Evolutionary conservation across 106 monocot genomes (phyloP), one percentile per base, ranked within the genome.

Genomic region (Acanthochlamys bracteata): DNA sequence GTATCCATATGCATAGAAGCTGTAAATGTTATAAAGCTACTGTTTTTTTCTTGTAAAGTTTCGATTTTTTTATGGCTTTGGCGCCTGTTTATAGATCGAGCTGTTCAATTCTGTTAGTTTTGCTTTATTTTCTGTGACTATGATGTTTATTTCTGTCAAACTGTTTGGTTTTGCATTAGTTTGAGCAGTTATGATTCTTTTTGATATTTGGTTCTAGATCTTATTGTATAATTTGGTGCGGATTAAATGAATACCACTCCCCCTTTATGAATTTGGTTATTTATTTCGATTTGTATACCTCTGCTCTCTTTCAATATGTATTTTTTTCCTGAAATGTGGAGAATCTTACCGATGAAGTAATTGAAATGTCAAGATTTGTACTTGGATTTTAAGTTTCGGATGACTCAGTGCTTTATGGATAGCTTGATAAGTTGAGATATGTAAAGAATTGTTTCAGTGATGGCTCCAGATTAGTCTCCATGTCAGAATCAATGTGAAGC

Each of bases 331-430:
- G 71, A 61, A 52, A 57, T 26, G 19, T 41, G 13, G 39, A 41
- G 46, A 10, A 53, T 53, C 41, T 17, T 61, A 49, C 33, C 51
- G 61, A 19, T 67, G 59, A 21, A 63, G 12, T 55, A 56, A 42
- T 55, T 55, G 20, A 20, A 55, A 10, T 20, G 4, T 17, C 20
- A 22, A 10, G 41, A 33, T 33, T 39, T 19, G 39, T n/a, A 20
- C 25, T 8, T 25, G 24, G 10, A 24, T 21, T 12, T n/a, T 26
- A 40, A 22, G 12, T 57, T 46, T 13, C 55, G 45, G 68, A 7
- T 55, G 42, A 16, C 53, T 24, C 17, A 53, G 25, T 65, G 25
- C 10, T 41, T 8, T 24, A 14, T 13, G 20, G 40, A 22, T 25
- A 21, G 25, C 64, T 43, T 39, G 7, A 9, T 53, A 63, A 55